phyloP scores from a whole-genome alignment of 2,329 filamentous ascomycete genomes.

The Acarospora socialis region DNA sequence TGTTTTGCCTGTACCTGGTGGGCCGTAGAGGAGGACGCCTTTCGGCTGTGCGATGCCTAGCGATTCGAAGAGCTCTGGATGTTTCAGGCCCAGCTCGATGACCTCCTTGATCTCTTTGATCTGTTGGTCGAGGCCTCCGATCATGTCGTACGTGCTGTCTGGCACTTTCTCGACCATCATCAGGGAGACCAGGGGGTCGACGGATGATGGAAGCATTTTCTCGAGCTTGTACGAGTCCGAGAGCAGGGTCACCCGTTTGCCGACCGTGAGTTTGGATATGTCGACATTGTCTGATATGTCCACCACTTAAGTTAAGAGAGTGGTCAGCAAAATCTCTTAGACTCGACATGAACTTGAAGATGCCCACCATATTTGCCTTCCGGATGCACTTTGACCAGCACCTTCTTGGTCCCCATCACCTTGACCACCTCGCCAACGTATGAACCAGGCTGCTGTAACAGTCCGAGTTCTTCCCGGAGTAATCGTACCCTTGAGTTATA shows the following conservation, averaged over 20 bases:
- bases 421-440: slow-evolving; percentile 99
- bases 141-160: slow-evolving; percentile 99
- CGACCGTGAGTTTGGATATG: slow-evolving; percentile 85
- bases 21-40: slow-evolving; percentile 90
- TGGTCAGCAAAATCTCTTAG: no score
- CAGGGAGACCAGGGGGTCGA: slow-evolving; percentile 93
- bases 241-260: slow-evolving; percentile 91
- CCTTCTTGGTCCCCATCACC: slow-evolving; percentile 99
- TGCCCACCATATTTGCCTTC: slow-evolving; percentile 94
- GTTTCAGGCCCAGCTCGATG: slow-evolving; percentile 94
- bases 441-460: slow-evolving; percentile 92
- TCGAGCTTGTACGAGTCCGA: slow-evolving; percentile 98
- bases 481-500: slow-evolving; percentile 97
- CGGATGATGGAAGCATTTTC: slow-evolving; percentile 94
- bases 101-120: slow-evolving; percentile 99
- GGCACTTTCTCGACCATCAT: slow-evolving; percentile 99
- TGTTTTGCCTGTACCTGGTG: slow-evolving; percentile 94
- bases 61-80: slow-evolving; percentile 97
- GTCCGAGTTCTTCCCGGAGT: slow-evolving; percentile 83
- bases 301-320: slow-evolving; percentile 49
- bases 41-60: slow-evolving; percentile 97
- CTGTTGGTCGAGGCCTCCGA: slow-evolving; percentile 94
- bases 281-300: slow-evolving; percentile 92
- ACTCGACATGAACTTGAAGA: slow-evolving; percentile 2
- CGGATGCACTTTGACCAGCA: slow-evolving; percentile 95